Conservation (phyloP, 345 rosid genomes). For the Populus tremula region DNA sequence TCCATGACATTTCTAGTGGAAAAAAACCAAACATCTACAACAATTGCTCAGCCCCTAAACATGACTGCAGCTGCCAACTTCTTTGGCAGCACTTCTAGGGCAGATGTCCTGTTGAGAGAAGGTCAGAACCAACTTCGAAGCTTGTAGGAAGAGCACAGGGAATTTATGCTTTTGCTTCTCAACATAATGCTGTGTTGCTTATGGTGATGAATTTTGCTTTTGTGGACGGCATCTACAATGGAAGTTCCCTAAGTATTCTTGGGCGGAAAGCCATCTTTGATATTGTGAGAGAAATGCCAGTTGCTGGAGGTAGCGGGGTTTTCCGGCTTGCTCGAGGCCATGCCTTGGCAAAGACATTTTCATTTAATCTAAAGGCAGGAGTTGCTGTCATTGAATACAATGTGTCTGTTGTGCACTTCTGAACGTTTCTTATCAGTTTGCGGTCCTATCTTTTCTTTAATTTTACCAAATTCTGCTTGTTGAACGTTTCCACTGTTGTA, state of each 20-base stretch:
- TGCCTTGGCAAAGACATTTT: conserved; percentile 13
- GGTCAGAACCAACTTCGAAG: conserved; percentile 31
- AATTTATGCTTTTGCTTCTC: conserved; percentile 25
- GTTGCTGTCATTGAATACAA: conserved; percentile 30
- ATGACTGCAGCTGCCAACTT: not conserved
- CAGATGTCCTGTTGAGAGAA: conserved; percentile 31
- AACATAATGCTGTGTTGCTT: not conserved
- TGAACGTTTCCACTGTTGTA: no score
- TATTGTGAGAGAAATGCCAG: conserved; percentile 20
- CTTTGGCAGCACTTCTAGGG: conserved; percentile 24
- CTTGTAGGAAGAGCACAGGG: conserved; percentile 43
- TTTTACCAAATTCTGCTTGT: no score
- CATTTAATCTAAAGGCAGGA: not conserved
- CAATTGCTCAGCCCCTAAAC: not conserved
- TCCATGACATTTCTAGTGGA: conserved; percentile 1
- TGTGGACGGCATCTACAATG: conserved; percentile 14
- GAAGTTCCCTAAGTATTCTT: conserved; percentile 12
- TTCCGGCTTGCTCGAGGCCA: conserved; percentile 16
- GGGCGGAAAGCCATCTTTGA: not conserved
- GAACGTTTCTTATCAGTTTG: not conserved
- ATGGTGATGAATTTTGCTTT: conserved; percentile 10
- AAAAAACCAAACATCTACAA: conserved; percentile 10
- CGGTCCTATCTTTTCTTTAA: no score
- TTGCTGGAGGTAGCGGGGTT: conserved; percentile 16
- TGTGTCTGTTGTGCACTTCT: conserved; percentile 24